Conservation (phyloP, 129 eudicot species). For the Glebionis coronaria region DNA sequence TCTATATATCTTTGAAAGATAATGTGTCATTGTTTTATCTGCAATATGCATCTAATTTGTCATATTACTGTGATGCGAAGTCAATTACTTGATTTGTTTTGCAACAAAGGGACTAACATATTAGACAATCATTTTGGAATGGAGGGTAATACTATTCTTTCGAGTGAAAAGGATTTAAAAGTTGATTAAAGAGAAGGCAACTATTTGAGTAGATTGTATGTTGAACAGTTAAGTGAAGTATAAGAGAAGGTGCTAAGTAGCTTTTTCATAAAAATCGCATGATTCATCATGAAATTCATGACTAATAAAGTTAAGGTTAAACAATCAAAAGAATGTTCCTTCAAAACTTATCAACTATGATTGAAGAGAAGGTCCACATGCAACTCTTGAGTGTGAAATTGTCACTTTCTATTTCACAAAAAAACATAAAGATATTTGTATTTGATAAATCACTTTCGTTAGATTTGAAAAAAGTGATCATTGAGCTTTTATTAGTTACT, state of each 20-base stretch:
- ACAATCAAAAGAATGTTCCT: neutral
- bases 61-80: neutral
- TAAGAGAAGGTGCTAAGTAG: slow-evolving; percentile 8
- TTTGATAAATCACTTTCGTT: neutral
- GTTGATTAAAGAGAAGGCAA: slow-evolving; percentile 23
- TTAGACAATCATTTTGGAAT: slow-evolving; percentile 3
- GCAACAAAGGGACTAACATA: neutral
- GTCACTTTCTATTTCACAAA: neutral
- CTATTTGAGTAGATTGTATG: slow-evolving; percentile 23
- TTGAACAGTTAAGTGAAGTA: slow-evolving; percentile 10
- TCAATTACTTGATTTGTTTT: neutral
- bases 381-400: neutral
- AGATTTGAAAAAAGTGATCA: too few species aligned
- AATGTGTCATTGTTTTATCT: neutral
- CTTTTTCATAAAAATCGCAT: slow-evolving; percentile 17
- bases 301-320: neutral
- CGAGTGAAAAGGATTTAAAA: neutral
- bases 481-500: too few species aligned
- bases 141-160: neutral
- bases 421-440: neutral
- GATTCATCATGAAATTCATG: slow-evolving; percentile 14
- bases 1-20: neutral
- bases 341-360: slow-evolving; percentile 1
- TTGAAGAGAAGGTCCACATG: neutral
- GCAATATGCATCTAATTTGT: neutral